Base-by-base conservation (phyloP, 805 yeast species). In the Candida argentea region DNA sequence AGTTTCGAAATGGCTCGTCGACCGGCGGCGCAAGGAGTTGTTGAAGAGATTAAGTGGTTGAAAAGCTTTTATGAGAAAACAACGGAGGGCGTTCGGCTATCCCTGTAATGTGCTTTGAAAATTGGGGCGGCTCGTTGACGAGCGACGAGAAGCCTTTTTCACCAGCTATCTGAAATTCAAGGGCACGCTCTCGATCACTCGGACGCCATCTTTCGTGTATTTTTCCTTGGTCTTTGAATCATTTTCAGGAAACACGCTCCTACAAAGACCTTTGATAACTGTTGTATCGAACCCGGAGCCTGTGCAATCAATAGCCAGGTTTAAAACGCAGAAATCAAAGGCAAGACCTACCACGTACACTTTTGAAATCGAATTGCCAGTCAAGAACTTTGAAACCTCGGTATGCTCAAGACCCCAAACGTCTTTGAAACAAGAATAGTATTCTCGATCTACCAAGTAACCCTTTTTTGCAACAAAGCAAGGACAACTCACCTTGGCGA, bases 391-490 rank as follows among this genome's bases (percentile, higher is more conserved):
- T 29, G 65, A 61, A 36, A 86, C 56, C 30, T 74, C 87, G 0
- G 96, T 86, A 24, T 70, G 59, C 43, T 79, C 77, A 16, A 70
- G 43, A 16, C 71, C 65, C 89, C 94, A 83, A 16, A 73, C 65
- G 51, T 87, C 97, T 29, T 67, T 61, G 48, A 87, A 87, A 16
- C 93, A 86, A 10, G 95, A 85, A 45, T 85, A 87, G 48, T 78
- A 85, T 48, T 87, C 97, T 13, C 91, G 52, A 39, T 82, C 86
- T 15, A 56, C 57, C 16, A 77, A 50, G 33, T 63, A 66, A 0
- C 96, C 97, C 53, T 89, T 87, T 33, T 65, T 62, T 5, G 87
- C 73, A 2, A 72, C 33, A 1, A 47, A 31, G 9, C 57, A 39
- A 17, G 67, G 57, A 3, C 64, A 50, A 16, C 50, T 46, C 24